Conservation (phyloP, 257 asterid species). For the Nicotiana noctiflora region DNA sequence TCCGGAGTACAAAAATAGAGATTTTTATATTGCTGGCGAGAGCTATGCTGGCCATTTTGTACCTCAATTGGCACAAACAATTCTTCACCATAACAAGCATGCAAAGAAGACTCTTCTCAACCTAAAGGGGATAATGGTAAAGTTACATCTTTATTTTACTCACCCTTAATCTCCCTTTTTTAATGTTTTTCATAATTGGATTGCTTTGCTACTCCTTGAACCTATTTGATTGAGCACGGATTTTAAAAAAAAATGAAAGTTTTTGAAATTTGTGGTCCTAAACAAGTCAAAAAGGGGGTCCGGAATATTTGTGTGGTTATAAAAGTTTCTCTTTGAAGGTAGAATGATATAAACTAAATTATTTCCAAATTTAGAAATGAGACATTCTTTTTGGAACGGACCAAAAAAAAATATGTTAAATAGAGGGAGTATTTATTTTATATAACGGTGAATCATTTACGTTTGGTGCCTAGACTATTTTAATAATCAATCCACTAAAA, state of each 20-base stretch:
- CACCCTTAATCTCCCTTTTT: not conserved
- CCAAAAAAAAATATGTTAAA: no score
- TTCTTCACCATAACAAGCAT: constrained; percentile 19
- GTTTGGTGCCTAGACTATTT: not conserved
- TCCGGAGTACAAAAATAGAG: constrained; percentile 17
- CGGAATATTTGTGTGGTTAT: no score
- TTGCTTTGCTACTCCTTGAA: not conserved
- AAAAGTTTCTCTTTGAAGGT: no score
- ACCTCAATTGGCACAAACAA: constrained; percentile 32
- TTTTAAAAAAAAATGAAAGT: no score
- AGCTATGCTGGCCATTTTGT: constrained; percentile 42
- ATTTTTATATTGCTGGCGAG: constrained; percentile 32
- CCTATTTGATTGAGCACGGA: no score
- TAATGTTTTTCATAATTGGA: not conserved
- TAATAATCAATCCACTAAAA: no score
- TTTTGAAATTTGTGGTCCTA: no score
- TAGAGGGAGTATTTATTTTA: no score
- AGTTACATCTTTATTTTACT: not conserved
- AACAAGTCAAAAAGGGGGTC: no score
- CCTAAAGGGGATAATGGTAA: constrained; percentile 35
- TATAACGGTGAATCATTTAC: not conserved
- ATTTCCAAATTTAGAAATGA: no score
- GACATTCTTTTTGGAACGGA: no score
- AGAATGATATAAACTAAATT: no score
- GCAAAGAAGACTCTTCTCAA: constrained; percentile 18